Evolutionary conservation across 495 filamentous ascomycete species (phyloP).

Genomic region (Collariella sp.): DNA sequence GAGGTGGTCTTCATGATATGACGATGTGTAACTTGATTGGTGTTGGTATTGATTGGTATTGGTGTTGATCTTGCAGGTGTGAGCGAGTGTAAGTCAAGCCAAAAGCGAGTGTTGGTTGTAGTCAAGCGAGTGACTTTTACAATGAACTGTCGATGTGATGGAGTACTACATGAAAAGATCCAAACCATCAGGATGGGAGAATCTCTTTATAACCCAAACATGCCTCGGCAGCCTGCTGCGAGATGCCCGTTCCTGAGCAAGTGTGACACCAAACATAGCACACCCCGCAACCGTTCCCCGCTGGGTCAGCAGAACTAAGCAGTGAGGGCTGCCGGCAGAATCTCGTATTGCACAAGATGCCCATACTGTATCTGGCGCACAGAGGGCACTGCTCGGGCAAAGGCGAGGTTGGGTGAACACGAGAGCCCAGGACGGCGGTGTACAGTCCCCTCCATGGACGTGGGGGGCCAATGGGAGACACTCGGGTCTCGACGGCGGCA

Average conservation of each 20-base stretch:
- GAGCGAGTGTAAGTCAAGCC: neutral
- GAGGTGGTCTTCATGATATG: constrained; percentile 25
- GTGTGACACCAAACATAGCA: neutral
- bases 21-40: neutral
- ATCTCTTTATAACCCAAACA: neutral
- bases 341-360: neutral
- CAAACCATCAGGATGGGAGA: neutral
- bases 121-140: neutral
- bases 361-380: neutral
- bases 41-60: neutral
- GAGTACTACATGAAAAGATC: neutral
- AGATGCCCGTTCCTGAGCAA: constrained; percentile 3
- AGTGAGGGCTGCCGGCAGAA: neutral
- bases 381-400: neutral
- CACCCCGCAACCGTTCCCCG: neutral
- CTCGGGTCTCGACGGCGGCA: neutral
- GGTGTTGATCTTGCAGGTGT: neutral
- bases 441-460: too few relatives aligned
- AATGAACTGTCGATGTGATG: neutral
- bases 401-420: neutral
- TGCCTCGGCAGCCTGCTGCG: neutral
- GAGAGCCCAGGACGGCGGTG: neutral
- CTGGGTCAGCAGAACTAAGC: neutral
- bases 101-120: neutral
- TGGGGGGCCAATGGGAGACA: neutral